These are phyloP conservation scores for Phialophora tarda DNA, from an alignment of 2,329 filamentous ascomycete species.

Conservation along the genomic window DNA sequence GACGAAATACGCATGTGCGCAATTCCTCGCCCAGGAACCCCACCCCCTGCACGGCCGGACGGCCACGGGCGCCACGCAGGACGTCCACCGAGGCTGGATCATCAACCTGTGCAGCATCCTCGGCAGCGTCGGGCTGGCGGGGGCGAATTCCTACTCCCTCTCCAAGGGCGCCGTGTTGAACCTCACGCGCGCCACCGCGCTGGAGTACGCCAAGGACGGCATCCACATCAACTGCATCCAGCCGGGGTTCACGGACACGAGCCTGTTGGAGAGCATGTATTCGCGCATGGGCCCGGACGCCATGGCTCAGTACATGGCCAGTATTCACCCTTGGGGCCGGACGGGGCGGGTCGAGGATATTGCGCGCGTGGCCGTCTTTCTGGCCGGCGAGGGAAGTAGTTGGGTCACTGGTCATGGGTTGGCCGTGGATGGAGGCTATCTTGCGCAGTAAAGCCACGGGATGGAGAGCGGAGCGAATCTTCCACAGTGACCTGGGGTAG, in stretches of 20 bases:
- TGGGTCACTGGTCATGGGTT: conserved; percentile 54
- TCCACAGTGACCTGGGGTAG: conserved; percentile 28
- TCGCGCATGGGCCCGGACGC: conserved; percentile 22
- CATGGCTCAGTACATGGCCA: conserved; percentile 19
- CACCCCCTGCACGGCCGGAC: conserved; percentile 17
- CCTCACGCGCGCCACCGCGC: conserved; percentile 52
- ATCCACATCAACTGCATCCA: conserved; percentile 53
- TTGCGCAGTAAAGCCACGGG: conserved; percentile 24
- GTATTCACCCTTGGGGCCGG: conserved; percentile 37
- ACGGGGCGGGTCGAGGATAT: conserved; percentile 45
- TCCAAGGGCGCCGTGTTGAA: conserved; percentile 55
- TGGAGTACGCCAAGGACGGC: conserved; percentile 51
- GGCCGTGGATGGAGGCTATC: conserved; percentile 55
- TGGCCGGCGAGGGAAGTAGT: conserved; percentile 54
- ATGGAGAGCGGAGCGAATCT: conserved; percentile 39
- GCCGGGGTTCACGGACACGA: conserved; percentile 49
- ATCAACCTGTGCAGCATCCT: conserved; percentile 32
- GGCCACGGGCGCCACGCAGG: conserved; percentile 13
- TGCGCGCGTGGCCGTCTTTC: conserved; percentile 50
- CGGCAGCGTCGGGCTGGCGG: conserved; percentile 26
- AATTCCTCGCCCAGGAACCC: conserved; percentile 36
- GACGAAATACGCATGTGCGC: conserved; percentile 44
- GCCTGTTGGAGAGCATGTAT: conserved; percentile 48
- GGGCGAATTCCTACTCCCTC: conserved; percentile 48
- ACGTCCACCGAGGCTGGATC: conserved; percentile 54